These are phyloP conservation scores for Sporothrix phasma DNA, from an alignment of 2,329 filamentous ascomycete species.

Conservation along the genomic window DNA sequence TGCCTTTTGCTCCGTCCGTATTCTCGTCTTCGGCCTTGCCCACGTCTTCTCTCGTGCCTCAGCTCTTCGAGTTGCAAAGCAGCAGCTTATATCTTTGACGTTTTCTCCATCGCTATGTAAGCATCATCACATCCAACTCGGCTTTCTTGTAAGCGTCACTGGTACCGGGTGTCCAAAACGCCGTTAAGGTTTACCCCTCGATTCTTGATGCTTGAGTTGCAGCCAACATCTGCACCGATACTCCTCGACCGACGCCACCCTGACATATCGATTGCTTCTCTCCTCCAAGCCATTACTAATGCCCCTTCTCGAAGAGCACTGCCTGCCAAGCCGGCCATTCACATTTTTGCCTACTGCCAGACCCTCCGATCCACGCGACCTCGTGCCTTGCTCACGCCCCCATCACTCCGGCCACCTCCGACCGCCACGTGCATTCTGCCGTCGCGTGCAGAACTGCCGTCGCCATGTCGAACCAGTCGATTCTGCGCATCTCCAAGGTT, in stretches of 20 bases:
- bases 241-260: neutral
- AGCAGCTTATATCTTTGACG: neutral
- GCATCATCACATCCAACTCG: neutral
- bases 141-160: neutral
- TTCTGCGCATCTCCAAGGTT: slow-evolving; percentile 12
- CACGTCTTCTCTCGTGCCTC: neutral
- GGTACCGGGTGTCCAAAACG: too few species aligned
- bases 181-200: neutral
- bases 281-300: too few species aligned
- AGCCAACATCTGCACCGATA: neutral
- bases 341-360: neutral
- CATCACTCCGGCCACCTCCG: neutral
- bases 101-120: neutral
- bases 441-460: slow-evolving; percentile 10
- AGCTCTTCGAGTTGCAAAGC: neutral
- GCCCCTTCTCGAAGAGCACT: too few species aligned
- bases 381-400: neutral
- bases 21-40: neutral
- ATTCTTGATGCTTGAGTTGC: neutral
- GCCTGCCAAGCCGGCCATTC: neutral
- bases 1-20: neutral
- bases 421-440: neutral
- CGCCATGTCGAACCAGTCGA: slow-evolving; percentile 60
- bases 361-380: neutral
- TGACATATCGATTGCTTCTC: too few species aligned